A percentile compares a stretch with the other conserved stretches of the same genome.
Conservation (phyloP, 108 stramenopile species). For the Stephanodiscus minutulus region DNA sequence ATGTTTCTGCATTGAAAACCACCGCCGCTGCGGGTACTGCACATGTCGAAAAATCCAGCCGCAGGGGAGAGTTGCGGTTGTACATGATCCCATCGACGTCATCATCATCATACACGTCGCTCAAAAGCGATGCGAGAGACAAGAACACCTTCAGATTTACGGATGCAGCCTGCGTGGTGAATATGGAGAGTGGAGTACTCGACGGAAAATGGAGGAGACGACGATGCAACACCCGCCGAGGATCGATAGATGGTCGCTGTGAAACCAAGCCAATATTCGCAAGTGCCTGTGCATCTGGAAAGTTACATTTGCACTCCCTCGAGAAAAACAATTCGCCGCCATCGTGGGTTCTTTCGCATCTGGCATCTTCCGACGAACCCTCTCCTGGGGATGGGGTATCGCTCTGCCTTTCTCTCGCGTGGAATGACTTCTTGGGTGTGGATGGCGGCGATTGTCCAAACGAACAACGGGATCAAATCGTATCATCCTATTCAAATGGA, state of each 20-base stretch:
- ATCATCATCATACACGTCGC: conserved; percentile 11
- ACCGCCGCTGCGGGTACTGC: background rate
- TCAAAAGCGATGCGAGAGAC: conserved; percentile 1
- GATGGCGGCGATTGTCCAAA: conserved; percentile 4
- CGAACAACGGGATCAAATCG: conserved; percentile 37
- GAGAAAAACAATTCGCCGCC: conserved; percentile 19
- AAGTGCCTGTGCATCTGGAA: conserved; percentile 41
- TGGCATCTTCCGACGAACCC: conserved; percentile 25
- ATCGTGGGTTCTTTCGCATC: conserved; percentile 31
- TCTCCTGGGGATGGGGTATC: conserved; percentile 7
- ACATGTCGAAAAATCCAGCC: background rate
- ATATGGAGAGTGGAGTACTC: conserved; percentile 62
- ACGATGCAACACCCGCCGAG: background rate
- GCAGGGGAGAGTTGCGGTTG: conserved; percentile 50
- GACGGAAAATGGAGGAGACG: conserved; percentile 86
- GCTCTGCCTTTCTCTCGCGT: conserved; percentile 63
- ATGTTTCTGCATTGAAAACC: conserved; percentile 3
- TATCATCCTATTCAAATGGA: conserved; percentile 86
- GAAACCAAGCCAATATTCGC: conserved; percentile 29
- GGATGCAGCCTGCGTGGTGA: conserved; percentile 26
- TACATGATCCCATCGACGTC: conserved; percentile 30
- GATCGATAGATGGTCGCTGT: conserved; percentile 4
- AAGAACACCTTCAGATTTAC: conserved; percentile 29
- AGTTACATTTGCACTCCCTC: conserved; percentile 49
- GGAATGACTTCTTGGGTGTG: conserved; percentile 36